Conservation (phyloP, 2,329 filamentous ascomycete species). For the Cladosporium halotolerans region DNA sequence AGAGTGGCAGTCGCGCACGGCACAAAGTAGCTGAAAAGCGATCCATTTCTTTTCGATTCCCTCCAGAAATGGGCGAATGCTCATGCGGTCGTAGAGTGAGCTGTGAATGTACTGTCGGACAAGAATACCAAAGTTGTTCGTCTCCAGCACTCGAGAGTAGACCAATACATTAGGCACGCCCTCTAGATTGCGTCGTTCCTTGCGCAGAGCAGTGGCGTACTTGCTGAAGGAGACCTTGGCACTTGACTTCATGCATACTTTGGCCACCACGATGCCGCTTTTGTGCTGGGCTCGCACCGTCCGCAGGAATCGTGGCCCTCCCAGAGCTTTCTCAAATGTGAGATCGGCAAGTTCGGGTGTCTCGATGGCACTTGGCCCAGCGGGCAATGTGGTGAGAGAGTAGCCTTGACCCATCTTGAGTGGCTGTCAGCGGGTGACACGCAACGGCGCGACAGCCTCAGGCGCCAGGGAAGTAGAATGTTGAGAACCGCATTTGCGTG, state of each 20-base stretch:
- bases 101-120: constrained; percentile 94
- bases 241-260: constrained; percentile 82
- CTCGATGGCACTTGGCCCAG: constrained; percentile 88
- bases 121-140: constrained; percentile 82
- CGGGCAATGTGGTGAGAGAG: constrained; percentile 84
- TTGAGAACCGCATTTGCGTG: not conserved
- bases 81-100: constrained; percentile 93
- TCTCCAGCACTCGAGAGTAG: constrained; percentile 89
- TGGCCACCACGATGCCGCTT: constrained; percentile 87
- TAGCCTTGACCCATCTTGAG: constrained; percentile 87
- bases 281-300: constrained; percentile 84
- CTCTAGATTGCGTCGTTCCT: constrained; percentile 70
- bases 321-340: constrained; percentile 85
- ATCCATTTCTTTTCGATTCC: constrained; percentile 99
- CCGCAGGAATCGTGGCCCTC: constrained; percentile 92
- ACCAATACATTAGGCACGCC: constrained; percentile 85
- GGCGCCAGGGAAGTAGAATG: not conserved
- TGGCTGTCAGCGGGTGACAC: not conserved
- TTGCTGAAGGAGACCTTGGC: constrained; percentile 70
- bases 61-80: constrained; percentile 91
- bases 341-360: constrained; percentile 85
- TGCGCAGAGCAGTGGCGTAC: constrained; percentile 75
- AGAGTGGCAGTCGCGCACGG: constrained; percentile 83
- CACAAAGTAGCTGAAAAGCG: constrained; percentile 89
- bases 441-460: not conserved